Percentiles rank a stretch among this genome's conserved stretches.
phyloP scores from a whole-genome alignment of 805 yeast genomes.

The Lipomyces spencermartinsiae region DNA sequence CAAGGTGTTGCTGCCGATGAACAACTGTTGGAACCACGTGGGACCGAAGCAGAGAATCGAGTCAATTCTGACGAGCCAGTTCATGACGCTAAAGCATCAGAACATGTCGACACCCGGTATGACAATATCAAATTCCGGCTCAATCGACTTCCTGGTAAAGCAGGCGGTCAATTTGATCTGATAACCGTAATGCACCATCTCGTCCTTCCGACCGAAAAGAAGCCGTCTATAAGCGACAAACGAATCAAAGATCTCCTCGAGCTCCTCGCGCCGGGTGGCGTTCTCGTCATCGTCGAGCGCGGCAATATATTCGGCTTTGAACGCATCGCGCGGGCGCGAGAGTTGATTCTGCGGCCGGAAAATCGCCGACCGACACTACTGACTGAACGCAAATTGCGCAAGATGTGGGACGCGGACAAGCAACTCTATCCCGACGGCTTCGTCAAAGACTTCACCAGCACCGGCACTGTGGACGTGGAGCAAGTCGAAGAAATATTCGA shows the following conservation, averaged over 20 bases:
- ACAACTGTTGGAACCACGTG: not conserved
- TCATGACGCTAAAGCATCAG: not conserved
- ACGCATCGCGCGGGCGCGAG: conserved; percentile 86
- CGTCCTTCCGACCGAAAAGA: conserved; percentile 61
- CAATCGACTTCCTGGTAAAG: conserved; percentile 20
- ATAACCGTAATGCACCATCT: conserved; percentile 85
- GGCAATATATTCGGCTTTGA: conserved; percentile 93
- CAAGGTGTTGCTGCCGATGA: not conserved
- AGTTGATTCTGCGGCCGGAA: conserved; percentile 79
- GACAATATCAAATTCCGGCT: conserved; percentile 26
- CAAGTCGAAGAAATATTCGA: conserved; percentile 1
- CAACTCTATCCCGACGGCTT: conserved; percentile 2
- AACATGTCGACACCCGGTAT: conserved; percentile 12
- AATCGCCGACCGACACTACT: not conserved
- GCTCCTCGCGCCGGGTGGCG: conserved; percentile 77
- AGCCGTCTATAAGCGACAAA: conserved; percentile 76
- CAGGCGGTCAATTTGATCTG: conserved; percentile 64
- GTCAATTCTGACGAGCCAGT: not conserved
- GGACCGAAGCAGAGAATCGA: not conserved
- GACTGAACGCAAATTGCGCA: conserved; percentile 8
- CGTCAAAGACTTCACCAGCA: conserved; percentile 9
- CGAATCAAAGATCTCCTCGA: conserved; percentile 64
- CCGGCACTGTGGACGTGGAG: conserved; percentile 4
- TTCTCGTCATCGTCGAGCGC: conserved; percentile 78
- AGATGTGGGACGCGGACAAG: not conserved